Evolutionary conservation across 2,329 filamentous ascomycete genomes (phyloP), one percentile per base, ranked within the genome.

Genomic region (Sphaerulina musiva): DNA sequence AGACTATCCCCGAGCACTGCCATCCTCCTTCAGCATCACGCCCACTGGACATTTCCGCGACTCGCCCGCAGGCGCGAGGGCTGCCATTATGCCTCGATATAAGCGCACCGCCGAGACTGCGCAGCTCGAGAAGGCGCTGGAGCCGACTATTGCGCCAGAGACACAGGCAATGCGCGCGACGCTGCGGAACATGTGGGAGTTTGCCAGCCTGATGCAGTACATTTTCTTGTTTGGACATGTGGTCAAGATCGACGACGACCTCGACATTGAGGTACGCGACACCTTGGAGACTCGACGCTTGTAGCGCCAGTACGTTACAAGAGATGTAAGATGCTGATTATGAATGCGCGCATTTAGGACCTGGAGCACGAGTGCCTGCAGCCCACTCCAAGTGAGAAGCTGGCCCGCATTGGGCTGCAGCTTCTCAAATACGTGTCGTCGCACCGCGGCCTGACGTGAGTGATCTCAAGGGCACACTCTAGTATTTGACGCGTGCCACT

Each of bases 341-440:
- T 38, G 36, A 31, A 11, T 36, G 42, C 55, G 48, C 46, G 57
- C 8, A 53, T 45, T 14, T 68, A 97, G 93, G 87, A 92, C 59
- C 78, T 97, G 39, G 93, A 97, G 74, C 80, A 80, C 46, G 91
- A 95, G 74, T 95, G 90, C 68, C 76, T 97, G 34, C 91, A 88
- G 68, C 85, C 86, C 14, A 73, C 74, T 14, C 77, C 83, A 32
- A 95, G 91, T 1, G 80, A 82, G 43, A 80, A 85, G 60, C 78
- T 98, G 14, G 76, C 86, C 57, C 83, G 92, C 53, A 89, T 97
- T 63, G 92, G 89, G 36, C 79, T 98, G 44, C 83, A 87, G 51
- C 78, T 97, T 17, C 82, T 97, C 56, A 96, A 96, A 78, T 90
- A 87, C 68, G 85, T 96, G 47, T 96, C 93, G 32, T 95, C 91